Evolutionary conservation across 2,329 filamentous ascomycete species (phyloP), one percentile per base, ranked within the genome.

Genomic region (Teratosphaeria epicoccoides): DNA sequence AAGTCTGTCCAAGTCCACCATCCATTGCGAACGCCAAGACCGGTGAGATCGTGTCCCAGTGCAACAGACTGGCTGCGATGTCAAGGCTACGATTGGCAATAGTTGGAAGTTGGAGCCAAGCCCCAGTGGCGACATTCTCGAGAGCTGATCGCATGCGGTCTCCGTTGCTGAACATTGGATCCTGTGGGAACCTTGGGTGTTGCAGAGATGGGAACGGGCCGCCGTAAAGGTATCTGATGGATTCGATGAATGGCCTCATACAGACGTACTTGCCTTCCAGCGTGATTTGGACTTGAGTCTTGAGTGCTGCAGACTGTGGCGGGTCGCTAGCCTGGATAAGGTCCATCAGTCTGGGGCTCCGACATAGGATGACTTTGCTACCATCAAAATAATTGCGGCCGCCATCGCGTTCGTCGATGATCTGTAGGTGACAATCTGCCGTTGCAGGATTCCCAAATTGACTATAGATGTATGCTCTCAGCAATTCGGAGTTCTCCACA

Each of bases 81-180:
- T 81, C 76, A 24, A 84, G 69, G 29, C 82, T 83, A 29, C 80
- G 76, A 45, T 73, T 67, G 10, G 77, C 70, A 24, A 86, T 74
- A 22, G 55, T 73, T 2, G 70, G 71, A 62, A 83, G 76, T 40
- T 73, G 71, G 14, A 87, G 70, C 37, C 80, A 69, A 47, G 78
- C 72, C 0, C 82, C 84, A 4, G 81, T 78, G 24, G 82, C 81
- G 45, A 82, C 77, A 60, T 85, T 85, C 23, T 80, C 80, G 20
- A 87, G 67, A n/a, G 76, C 77, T 55, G 50, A 48, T 25, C 59
- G 52, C 52, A 67, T 61, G 17, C 60, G 58, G 6, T 62, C 57
- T 20, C 58, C 57, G 29, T 55, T 51, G 26, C 20, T 49, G 20
- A 33, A 20, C 6, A 26, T 22, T 4, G 22, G 25, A 14, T 48